Evolutionary conservation across 2,329 filamentous ascomycete species (phyloP).

Genomic region (Elsinoe perseae): DNA sequence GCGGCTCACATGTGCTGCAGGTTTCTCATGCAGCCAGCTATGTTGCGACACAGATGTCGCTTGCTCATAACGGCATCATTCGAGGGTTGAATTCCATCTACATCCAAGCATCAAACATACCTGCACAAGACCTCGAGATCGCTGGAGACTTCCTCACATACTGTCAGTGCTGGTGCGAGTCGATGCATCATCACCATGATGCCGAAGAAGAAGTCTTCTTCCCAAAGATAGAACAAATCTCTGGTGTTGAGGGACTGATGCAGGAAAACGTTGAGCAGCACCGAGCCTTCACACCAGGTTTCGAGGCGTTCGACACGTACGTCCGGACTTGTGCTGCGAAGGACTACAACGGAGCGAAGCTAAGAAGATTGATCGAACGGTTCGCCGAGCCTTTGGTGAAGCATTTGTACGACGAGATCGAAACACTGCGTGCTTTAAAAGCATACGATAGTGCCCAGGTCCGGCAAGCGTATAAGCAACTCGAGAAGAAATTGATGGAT

Average conservation of each 20-base stretch:
- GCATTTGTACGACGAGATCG: constrained; percentile 26
- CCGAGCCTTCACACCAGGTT: constrained; percentile 25
- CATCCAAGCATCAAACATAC: constrained; percentile 26
- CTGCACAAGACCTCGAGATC: constrained; percentile 19
- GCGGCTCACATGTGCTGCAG: constrained; percentile 20
- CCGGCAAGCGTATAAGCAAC: constrained; percentile 23
- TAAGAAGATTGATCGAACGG: constrained; percentile 22
- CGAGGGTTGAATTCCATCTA: constrained; percentile 33
- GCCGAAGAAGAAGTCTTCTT: constrained; percentile 30
- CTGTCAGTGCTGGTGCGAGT: constrained; percentile 28
- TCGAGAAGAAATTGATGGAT: constrained; percentile 27
- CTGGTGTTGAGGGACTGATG: constrained; percentile 28
- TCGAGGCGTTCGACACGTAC: constrained; percentile 25
- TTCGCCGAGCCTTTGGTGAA: constrained; percentile 23
- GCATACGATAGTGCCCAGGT: constrained; percentile 22
- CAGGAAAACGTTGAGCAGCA: constrained; percentile 30
- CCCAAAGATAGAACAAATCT: constrained; percentile 27
- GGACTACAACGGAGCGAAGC: constrained; percentile 23
- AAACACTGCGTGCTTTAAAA: constrained; percentile 21
- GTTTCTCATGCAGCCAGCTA: constrained; percentile 29
- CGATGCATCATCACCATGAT: constrained; percentile 30
- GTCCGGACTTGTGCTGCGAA: constrained; percentile 20
- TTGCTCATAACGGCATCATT: constrained; percentile 32
- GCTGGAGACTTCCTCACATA: constrained; percentile 28
- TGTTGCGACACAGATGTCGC: constrained; percentile 31